Base-by-base conservation (phyloP, 2,329 filamentous ascomycete genomes). In the Trichoderma afroharzianum region DNA sequence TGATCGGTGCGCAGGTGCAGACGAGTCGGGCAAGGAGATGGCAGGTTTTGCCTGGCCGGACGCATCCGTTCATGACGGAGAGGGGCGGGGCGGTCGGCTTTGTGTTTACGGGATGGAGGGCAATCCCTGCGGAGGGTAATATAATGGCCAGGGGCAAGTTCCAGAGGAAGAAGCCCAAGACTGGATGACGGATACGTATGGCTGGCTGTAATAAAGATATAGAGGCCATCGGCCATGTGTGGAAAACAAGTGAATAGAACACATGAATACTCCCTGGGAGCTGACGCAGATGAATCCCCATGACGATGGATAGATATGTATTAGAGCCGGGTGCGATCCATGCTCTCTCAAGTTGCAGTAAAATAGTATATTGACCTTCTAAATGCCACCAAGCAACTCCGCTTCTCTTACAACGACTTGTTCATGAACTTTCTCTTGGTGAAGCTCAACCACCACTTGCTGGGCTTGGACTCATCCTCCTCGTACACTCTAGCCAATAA, bases 361-460 rank as follows among this genome's bases (percentile, higher is more conserved):
- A 39, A 57, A 71, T 8, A 67, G 33, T 58, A 71, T 26, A 63
- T 55, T 32, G 26, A 50, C 43, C 39, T 21, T 62, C 67, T 68
- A 68, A 33, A 61, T 61, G 39, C n/a, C 55, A 36, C 66, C 66
- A 53, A 7, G 39, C 28, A 24, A 59, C 26, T 43, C 26, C 11
- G 9, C 26, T 55, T 55, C 11, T 39, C 11, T 81, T 86, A 95
- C 83, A 96, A 85, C 76, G 89, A 88, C 90, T 98, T 98, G 81
- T 95, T 95, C 96, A 99, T 98, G 81, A 99, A 99, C 90, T 98
- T 98, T 84, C 96, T 91, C 91, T 98, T 98, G 68, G 93, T 93
- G 82, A 98, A 99, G 87, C 96, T 98, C 81, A 99, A 84, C 96
- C 96, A 99, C 93, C 95, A 98, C 90, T 97, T 89, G 82, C 85